Evolutionary conservation across 176 grass and related monocot genomes (phyloP), one percentile per base, ranked within the genome.

Genomic region (Oryza punctata): DNA sequence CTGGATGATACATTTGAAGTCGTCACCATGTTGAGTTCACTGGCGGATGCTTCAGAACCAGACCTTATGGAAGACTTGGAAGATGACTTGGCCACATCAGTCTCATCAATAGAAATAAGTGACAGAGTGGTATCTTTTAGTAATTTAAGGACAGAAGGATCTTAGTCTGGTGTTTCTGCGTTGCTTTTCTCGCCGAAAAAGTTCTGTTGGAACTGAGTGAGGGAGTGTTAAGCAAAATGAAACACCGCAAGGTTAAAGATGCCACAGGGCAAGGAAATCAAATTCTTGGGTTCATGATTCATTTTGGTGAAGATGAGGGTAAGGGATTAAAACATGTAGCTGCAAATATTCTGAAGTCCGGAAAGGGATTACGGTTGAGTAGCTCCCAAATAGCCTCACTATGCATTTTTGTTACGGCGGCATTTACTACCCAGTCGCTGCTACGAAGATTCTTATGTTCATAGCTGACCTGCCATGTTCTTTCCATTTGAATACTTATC

Each of bases 1-100:
- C 88, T 97, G 75, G 94, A 97, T 32, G 94, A 97, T 81, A 88
- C 94, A 46, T 84, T 76, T 40, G 94, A 94, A 60, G 94, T 97
- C 21, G 79, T 94, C 66, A 90, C 32, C 67, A 97, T 97, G 91
- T 87, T 97, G 32, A 82, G 90, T 35, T 73, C 87, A 41, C 89
- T 97, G 66, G 94, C 91, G 18, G 89, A 97, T 78, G 87, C 80
- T 79, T 94, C 89, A 2, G 87, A 94, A 73, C 27, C 63, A 73
- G 87, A 61, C 15, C 47, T 37, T 50, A 29, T 49, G 7, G 25
- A 18, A 67, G 81, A 84, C 46, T 75, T 84, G 63, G 69, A 70
- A 25, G 81, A 88, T 32, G 75, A 84, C 44, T 63, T 89, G 76
- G 87, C 76, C 73, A 61, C 45, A 38, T 84, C 69, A 61, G 60